Evolutionary conservation across 371 early-diverging fungal species (phyloP).

Genomic region (Apophysomyces ossiformis): DNA sequence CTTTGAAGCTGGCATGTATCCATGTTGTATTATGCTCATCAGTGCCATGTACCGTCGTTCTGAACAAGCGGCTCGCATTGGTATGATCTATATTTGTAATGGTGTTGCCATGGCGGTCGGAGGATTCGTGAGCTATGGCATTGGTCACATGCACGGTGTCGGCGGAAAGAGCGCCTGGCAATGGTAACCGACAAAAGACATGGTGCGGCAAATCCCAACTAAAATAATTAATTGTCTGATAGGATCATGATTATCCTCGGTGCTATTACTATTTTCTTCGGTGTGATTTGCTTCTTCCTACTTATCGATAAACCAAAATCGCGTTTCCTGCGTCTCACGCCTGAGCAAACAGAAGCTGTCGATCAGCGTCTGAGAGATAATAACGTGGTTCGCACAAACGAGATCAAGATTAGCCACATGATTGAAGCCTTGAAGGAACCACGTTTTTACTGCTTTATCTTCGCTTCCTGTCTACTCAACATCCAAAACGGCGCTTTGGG

Average conservation of each 20-base stretch:
- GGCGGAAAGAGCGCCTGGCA: constrained; percentile 50
- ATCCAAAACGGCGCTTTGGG: constrained; percentile 24
- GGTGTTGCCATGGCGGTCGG: constrained; percentile 58
- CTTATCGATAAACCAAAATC: constrained; percentile 26
- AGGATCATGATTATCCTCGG: constrained; percentile 34
- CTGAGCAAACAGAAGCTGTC: constrained; percentile 21
- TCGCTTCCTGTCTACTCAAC: constrained; percentile 25
- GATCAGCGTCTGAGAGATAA: constrained; percentile 23
- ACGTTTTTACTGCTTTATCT: constrained; percentile 26
- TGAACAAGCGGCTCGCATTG: constrained; percentile 31
- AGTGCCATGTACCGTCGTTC: constrained; percentile 31
- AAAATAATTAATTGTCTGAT: background rate
- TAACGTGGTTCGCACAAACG: constrained; percentile 22
- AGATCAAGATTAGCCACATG: constrained; percentile 27
- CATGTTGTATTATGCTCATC: constrained; percentile 32
- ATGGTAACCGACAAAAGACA: constrained; percentile 31
- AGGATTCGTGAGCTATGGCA: constrained; percentile 62
- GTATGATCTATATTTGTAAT: constrained; percentile 30
- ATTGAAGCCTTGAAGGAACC: constrained; percentile 32
- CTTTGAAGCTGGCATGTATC: constrained; percentile 38
- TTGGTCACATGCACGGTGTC: constrained; percentile 49
- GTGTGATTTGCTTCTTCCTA: constrained; percentile 23
- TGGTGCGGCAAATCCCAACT: too few relatives aligned
- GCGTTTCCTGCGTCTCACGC: constrained; percentile 20
- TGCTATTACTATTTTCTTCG: constrained; percentile 16